Conservation (phyloP, 805 yeast species). For the Pichia scutulata region DNA sequence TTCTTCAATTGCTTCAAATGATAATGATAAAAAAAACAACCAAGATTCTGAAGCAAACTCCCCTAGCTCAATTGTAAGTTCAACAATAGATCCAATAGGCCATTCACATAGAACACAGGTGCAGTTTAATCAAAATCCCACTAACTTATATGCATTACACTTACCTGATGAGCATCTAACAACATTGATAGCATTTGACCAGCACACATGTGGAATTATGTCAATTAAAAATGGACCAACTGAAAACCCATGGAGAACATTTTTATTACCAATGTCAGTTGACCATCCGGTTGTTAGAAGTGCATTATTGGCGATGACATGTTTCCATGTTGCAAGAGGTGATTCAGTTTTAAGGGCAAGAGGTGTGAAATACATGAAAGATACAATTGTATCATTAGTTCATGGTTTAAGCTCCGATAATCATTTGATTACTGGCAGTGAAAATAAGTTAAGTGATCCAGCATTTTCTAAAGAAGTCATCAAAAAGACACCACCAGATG, state of each 20-base stretch:
- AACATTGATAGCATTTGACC: constrained; percentile 33
- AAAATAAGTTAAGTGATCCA: background rate
- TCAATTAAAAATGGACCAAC: constrained; percentile 56
- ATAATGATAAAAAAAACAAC: background rate
- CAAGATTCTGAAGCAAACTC: background rate
- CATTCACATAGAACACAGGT: constrained; percentile 5
- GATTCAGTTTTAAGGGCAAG: constrained; percentile 37
- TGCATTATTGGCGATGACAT: constrained; percentile 60
- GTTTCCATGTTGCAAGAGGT: constrained; percentile 48
- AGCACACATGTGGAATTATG: constrained; percentile 45
- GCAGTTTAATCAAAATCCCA: constrained; percentile 10
- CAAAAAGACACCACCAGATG: constrained; percentile 41
- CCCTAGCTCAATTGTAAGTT: background rate
- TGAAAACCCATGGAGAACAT: constrained; percentile 62
- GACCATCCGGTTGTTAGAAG: constrained; percentile 50
- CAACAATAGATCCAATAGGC: constrained; percentile 1
- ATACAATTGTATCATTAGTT: constrained; percentile 51
- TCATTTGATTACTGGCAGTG: background rate
- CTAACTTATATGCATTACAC: constrained; percentile 15
- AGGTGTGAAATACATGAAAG: constrained; percentile 52
- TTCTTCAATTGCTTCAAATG: background rate
- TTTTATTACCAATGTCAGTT: constrained; percentile 49
- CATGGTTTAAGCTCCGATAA: constrained; percentile 36
- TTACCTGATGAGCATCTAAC: constrained; percentile 23
- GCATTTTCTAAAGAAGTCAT: background rate